phyloP scores from a whole-genome alignment of 441 rosid genomes.

The Hura crepitans region DNA sequence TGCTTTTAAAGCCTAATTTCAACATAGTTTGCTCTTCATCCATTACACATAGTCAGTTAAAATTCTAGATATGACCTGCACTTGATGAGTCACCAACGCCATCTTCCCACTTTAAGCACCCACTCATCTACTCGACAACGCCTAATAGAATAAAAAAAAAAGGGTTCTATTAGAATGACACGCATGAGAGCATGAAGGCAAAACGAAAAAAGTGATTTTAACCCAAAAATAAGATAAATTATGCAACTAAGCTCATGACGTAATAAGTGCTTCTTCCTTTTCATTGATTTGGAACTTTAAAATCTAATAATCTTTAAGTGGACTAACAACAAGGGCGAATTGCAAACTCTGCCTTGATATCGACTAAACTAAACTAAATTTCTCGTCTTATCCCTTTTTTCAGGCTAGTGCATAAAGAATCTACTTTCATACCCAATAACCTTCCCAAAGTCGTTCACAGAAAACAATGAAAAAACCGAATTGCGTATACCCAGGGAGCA shows the following conservation, averaged over 20 bases:
- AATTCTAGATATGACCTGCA: conserved; percentile 50
- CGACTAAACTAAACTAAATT: neutral
- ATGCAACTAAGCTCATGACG: neutral
- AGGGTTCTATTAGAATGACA: conserved; percentile 16
- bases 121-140: conserved; percentile 51
- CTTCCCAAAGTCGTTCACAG: conserved; percentile 15
- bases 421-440: neutral
- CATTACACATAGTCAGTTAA: conserved; percentile 2
- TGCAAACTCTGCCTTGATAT: neutral
- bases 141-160: conserved; percentile 31
- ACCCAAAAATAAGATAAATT: neutral
- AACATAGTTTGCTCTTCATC: neutral
- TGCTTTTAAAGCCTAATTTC: neutral
- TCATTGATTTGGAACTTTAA: neutral
- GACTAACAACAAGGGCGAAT: conserved; percentile 2
- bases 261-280: neutral
- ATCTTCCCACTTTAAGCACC: conserved; percentile 58
- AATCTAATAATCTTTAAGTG: neutral
- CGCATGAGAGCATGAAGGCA: neutral
- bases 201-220: neutral
- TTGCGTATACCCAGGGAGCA: conserved; percentile 12
- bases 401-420: conserved; percentile 2
- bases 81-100: conserved; percentile 84
- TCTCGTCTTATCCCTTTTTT: neutral
- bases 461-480: conserved; percentile 12